phyloP scores from a whole-genome alignment of 768 basidiomycete species.

The Tulasnella sp. region DNA sequence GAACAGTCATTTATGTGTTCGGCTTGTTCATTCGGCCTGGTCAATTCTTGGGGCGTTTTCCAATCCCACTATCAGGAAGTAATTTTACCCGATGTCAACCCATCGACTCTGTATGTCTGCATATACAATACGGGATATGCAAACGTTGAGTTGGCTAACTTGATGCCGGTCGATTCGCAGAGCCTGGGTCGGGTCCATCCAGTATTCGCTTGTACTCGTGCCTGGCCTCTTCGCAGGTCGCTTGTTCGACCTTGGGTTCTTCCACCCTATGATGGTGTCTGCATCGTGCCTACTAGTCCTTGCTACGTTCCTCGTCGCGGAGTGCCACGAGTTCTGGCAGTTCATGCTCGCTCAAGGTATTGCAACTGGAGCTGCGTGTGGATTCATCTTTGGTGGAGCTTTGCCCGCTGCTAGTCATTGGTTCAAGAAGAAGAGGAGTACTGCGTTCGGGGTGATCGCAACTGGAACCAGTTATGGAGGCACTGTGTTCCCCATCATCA shows the following conservation, averaged over 20 bases:
- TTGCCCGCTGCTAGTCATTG: conserved; percentile 68
- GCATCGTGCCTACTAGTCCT: conserved; percentile 57
- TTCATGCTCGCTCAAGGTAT: conserved; percentile 76
- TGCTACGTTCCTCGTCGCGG: conserved; percentile 64
- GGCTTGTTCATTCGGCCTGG: conserved; percentile 27
- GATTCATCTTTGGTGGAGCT: conserved; percentile 65
- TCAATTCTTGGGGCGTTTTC: conserved; percentile 33
- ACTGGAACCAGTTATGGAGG: conserved; percentile 36
- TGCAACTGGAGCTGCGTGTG: conserved; percentile 62
- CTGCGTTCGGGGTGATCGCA: conserved; percentile 65
- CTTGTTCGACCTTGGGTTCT: conserved; percentile 73
- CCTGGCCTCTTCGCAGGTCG: conserved; percentile 61
- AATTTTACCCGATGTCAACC: conserved; percentile 21
- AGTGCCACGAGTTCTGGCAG: conserved; percentile 78
- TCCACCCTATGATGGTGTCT: conserved; percentile 54
- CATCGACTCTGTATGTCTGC: conserved; percentile 32
- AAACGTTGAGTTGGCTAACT: not conserved
- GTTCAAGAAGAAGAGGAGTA: conserved; percentile 62
- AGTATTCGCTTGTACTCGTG: conserved; percentile 41
- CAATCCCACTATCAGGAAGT: conserved; percentile 30
- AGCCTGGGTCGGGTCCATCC: conserved; percentile 33
- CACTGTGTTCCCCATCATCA: conserved; percentile 37
- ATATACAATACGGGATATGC: not conserved
- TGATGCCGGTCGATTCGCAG: not conserved
- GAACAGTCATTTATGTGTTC: conserved; percentile 17